Percentiles rank a stretch among this genome's conserved stretches.
phyloP scores from a whole-genome alignment of 108 stramenopile species.

The Fistulifera solaris region DNA sequence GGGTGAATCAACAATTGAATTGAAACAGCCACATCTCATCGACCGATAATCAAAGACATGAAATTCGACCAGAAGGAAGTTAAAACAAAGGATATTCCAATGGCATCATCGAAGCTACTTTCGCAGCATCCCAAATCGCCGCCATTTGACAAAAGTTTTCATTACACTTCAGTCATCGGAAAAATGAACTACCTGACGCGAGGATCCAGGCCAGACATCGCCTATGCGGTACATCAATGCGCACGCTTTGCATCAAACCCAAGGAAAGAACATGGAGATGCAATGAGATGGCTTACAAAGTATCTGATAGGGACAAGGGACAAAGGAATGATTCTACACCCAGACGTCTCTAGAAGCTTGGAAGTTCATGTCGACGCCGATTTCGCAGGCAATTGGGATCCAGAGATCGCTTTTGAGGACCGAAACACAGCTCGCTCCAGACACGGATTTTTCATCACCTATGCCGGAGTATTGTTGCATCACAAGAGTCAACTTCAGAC shows the following conservation, averaged over 20 bases:
- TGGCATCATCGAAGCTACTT: too few relatives aligned
- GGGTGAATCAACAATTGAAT: conserved; percentile 11
- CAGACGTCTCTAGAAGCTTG: conserved; percentile 13
- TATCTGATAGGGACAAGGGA: conserved; percentile 13
- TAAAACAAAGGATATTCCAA: conserved; percentile 8
- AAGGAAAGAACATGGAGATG: conserved; percentile 22
- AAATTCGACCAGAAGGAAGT: background rate
- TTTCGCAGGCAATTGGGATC: conserved; percentile 26
- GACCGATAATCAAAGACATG: conserved; percentile 15
- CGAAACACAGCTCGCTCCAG: conserved; percentile 3
- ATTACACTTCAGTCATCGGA: conserved; percentile 26
- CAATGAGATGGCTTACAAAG: conserved; percentile 16
- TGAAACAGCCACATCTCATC: conserved; percentile 27
- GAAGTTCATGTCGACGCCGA: conserved; percentile 41
- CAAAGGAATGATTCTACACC: conserved; percentile 11
- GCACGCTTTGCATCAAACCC: conserved; percentile 23
- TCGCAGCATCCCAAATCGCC: background rate
- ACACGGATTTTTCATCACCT: conserved; percentile 7
- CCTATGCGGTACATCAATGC: conserved; percentile 28
- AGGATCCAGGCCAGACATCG: conserved; percentile 25
- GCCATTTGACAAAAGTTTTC: conserved; percentile 13
- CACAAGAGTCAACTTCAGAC: conserved; percentile 21
- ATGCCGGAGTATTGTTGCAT: conserved; percentile 14
- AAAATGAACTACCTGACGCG: conserved; percentile 36
- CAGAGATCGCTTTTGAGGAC: background rate